These are phyloP conservation scores for Pestalotiopsis fici DNA, from an alignment of 2,329 filamentous ascomycete genomes.

Conservation along the genomic window DNA sequence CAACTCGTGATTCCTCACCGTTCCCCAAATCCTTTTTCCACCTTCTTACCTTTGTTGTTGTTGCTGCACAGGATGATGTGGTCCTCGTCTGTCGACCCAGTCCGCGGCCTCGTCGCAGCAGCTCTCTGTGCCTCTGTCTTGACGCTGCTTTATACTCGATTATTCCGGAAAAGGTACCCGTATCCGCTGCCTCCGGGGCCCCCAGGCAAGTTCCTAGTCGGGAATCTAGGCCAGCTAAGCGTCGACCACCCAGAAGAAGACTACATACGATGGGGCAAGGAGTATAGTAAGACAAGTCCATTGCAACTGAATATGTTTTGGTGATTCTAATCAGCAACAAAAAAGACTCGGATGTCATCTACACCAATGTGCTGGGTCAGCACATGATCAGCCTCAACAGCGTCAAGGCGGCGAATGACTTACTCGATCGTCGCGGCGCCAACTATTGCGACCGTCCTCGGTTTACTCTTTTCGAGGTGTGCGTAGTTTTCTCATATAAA, in stretches of 20 bases:
- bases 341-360: constrained; percentile 28
- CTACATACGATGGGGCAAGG: constrained; percentile 30
- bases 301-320: not conserved
- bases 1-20: too few species aligned
- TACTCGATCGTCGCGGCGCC: constrained; percentile 39
- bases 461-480: constrained; percentile 34
- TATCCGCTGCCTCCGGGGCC: constrained; percentile 30
- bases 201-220: constrained; percentile 26
- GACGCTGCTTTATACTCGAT: constrained; percentile 10
- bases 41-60: too few species aligned
- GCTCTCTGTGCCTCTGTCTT: constrained; percentile 10
- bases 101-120: constrained; percentile 8
- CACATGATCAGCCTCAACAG: constrained; percentile 38
- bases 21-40: too few species aligned
- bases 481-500: not conserved
- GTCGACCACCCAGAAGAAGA: constrained; percentile 29
- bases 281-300: constrained; percentile 27
- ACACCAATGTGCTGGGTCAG: constrained; percentile 36
- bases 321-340: constrained; percentile 17
- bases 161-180: constrained; percentile 8
- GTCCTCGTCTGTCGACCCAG: not conserved
- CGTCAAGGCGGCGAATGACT: constrained; percentile 35
- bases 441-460: constrained; percentile 40
- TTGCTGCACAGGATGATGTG: not conserved
- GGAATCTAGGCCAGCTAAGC: constrained; percentile 29